A percentile compares a stretch with the other conserved stretches of the same genome.
phyloP scores from a whole-genome alignment of 192 early-diverging fungal genomes.

The Phycomyces nitens region DNA sequence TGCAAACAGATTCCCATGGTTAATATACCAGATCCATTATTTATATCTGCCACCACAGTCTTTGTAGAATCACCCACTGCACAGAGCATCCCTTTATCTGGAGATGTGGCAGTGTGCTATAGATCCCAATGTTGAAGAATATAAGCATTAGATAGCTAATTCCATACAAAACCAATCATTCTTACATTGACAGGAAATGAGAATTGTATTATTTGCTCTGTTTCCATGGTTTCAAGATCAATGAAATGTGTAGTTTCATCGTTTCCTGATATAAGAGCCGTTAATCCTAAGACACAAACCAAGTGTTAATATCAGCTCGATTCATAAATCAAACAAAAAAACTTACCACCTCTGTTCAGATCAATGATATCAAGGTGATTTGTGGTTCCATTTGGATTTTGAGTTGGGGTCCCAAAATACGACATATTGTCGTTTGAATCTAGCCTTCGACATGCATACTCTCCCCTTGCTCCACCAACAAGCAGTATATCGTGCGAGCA shows the following conservation, averaged over 20 bases:
- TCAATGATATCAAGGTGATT: slow-evolving; percentile 57
- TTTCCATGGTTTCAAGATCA: slow-evolving; percentile 38
- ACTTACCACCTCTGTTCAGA: slow-evolving; percentile 39
- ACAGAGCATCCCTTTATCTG: slow-evolving; percentile 55
- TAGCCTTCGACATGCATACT: slow-evolving; percentile 33
- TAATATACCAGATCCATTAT: slow-evolving; percentile 45
- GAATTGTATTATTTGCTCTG: slow-evolving; percentile 38
- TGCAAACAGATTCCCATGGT: neutral
- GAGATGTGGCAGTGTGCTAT: slow-evolving; percentile 57
- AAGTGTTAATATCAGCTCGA: neutral
- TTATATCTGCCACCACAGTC: slow-evolving; percentile 40
- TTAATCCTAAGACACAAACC: slow-evolving; percentile 13
- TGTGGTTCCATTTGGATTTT: slow-evolving; percentile 54
- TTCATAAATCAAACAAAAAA: neutral
- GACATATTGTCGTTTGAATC: slow-evolving; percentile 14
- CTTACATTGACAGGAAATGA: slow-evolving; percentile 59
- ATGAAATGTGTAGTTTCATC: slow-evolving; percentile 47
- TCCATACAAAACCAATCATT: too few relatives aligned
- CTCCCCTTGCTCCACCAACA: slow-evolving; percentile 55
- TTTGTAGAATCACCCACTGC: slow-evolving; percentile 55
- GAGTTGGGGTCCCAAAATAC: slow-evolving; percentile 14
- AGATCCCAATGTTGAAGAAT: too few relatives aligned
- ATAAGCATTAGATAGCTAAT: too few relatives aligned
- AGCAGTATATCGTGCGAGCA: slow-evolving; percentile 40
- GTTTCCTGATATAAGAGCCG: slow-evolving; percentile 56